phyloP scores from a whole-genome alignment of 768 basidiomycete genomes.

The Phanerochaete sordida region DNA sequence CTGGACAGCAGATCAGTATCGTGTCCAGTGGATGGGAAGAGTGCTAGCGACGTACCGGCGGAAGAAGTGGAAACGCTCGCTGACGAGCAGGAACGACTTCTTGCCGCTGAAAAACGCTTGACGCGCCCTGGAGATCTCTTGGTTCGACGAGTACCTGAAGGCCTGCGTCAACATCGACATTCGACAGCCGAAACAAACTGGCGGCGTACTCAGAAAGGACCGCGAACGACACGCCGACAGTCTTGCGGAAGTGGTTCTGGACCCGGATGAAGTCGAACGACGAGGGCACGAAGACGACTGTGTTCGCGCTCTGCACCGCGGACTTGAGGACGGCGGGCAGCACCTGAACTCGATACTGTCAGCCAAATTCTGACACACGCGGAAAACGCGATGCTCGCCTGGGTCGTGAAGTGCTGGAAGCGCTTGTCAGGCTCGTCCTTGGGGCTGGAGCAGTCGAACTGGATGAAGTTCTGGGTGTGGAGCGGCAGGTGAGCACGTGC shows the following conservation, averaged over 20 bases:
- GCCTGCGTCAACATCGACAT: neutral
- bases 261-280: slow-evolving; percentile 96
- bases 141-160: slow-evolving; percentile 82
- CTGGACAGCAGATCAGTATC: slow-evolving; percentile 33
- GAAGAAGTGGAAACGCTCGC: slow-evolving; percentile 99
- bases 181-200: neutral
- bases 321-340: slow-evolving; percentile 84
- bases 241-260: slow-evolving; percentile 80
- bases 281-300: slow-evolving; percentile 86
- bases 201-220: slow-evolving; percentile 83
- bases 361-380: neutral
- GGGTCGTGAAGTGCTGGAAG: slow-evolving; percentile 83
- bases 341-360: slow-evolving; percentile 41
- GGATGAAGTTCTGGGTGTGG: slow-evolving; percentile 55
- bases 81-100: slow-evolving; percentile 83
- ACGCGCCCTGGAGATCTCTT: slow-evolving; percentile 91
- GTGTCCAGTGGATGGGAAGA: neutral
- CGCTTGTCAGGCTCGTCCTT: slow-evolving; percentile 84
- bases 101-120: slow-evolving; percentile 89
- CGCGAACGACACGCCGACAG: slow-evolving; percentile 64
- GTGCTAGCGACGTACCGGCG: slow-evolving; percentile 48
- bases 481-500: slow-evolving; percentile 2
- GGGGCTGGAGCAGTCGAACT: slow-evolving; percentile 68
- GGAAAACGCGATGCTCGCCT: slow-evolving; percentile 41
- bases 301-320: slow-evolving; percentile 88